Evolutionary conservation across 305 asterid genomes (phyloP).

Genomic region (Solanum hybrid): DNA sequence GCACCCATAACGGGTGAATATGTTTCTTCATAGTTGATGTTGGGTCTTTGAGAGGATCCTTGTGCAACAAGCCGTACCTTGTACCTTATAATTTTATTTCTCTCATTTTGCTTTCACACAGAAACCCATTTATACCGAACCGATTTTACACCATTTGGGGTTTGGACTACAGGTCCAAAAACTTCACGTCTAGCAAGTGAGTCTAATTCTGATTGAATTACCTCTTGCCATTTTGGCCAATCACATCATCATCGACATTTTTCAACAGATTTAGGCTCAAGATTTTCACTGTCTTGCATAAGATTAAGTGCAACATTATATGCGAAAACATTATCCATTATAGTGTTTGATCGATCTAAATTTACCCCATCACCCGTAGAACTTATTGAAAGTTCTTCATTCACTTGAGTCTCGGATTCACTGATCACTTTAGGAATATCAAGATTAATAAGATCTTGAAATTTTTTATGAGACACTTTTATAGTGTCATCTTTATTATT

Average conservation of each 20-base stretch:
- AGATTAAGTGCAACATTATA: neutral
- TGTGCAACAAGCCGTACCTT: neutral
- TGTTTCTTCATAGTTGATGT: neutral
- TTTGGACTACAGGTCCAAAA: neutral
- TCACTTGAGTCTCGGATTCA: accelerated
- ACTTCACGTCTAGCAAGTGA: neutral
- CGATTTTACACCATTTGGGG: neutral
- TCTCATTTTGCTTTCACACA: too few relatives aligned
- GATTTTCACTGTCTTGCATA: neutral
- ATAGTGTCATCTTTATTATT: too few relatives aligned
- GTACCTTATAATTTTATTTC: neutral
- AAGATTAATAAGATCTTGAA: neutral
- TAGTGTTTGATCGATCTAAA: neutral
- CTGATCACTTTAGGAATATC: too few relatives aligned
- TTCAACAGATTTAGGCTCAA: neutral
- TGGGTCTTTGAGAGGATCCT: neutral
- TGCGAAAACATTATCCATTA: neutral
- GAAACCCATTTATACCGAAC: too few relatives aligned
- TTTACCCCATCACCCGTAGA: neutral
- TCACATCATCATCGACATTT: neutral
- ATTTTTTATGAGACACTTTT: neutral
- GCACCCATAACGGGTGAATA: neutral
- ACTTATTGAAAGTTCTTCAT: neutral
- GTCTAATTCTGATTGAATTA: neutral
- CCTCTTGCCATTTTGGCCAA: neutral